Base-by-base conservation (phyloP, 352 stramenopile genomes). In the Phytopythium vexans region DNA sequence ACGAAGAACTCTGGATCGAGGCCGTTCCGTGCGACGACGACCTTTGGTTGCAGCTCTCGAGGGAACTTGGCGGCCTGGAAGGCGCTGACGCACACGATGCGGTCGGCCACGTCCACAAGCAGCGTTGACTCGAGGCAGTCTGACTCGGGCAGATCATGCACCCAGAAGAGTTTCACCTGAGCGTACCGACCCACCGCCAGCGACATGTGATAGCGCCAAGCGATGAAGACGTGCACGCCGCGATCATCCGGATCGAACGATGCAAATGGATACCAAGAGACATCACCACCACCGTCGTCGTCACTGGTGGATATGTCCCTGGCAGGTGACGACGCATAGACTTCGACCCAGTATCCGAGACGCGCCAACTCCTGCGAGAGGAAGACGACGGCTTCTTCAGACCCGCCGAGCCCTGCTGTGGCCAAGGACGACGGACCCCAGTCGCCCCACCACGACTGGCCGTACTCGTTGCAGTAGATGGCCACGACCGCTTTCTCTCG, bases 381-480 rank as follows among this genome's bases (percentile, higher is more conserved):
- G 54, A 95, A 96, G 15, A 97, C 78, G 0, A 97, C 89, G 0
- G 91, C 86, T 70, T 97, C 89, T 61, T 98, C 92, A 6, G 87
- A 97, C 0, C 92, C 92, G 31, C 92, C 92, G 12, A 97, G 70
- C 7, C 87, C 91, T 39, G 58, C 41, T 0, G 50, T 68, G 10
- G 36, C 33, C 4, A 93, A 62, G 1, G 82, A 95, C 3, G 73
- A 86, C 32, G 88, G 90, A 0, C 89, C 89, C 91, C 91, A 97
- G 8, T 78, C 39, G 1, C 67, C 70, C 88, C 90, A 97, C 91
- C 89, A 97, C 11, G 74, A 79, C 43, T 97, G 85, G 0, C 72
- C 84, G 47, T 97, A 98, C 54, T 98, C 91, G 56, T 97, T 56
- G 71, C 92, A 98, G 61, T 96, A 97, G 27, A 98, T 77, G 0